Base-by-base conservation (phyloP, 2,329 filamentous ascomycete species). In the Lasiodiplodia gonubiensis region DNA sequence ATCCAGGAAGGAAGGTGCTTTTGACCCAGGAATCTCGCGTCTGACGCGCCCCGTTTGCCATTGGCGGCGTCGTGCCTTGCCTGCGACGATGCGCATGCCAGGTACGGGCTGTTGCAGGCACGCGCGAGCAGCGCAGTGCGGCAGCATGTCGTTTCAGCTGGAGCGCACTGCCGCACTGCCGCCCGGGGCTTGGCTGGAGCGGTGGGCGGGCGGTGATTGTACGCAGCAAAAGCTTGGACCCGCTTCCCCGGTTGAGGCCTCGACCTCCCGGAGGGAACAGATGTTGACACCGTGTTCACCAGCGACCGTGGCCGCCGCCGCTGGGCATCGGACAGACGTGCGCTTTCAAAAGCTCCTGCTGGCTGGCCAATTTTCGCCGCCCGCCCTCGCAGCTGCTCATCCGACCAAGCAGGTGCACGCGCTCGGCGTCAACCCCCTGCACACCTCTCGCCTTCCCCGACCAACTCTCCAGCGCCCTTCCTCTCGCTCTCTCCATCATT, bases 381-480 rank as follows among this genome's bases (percentile, higher is more conserved):
- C 63, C 49, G 51, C 63, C 63, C 63, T 54, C 49, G 37, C 52
- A 33, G 37, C 51, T 57, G 35, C 23, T 39, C 51, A 55, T 46
- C 52, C 14, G 21, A 39, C 48, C 42, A 39, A 33, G 59, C 49
- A 52, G 27, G 49, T 59, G 55, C 55, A 37, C 33, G 33, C 23
- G 55, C 55, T 59, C 55, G 55, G 55, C 55, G 55, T 23, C 35
- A 46, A 46, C 7, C 52, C 63, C 63, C 63, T 66, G 63, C 63
- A 66, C 57, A 46, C 57, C 57, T 48, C 57, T 61, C 57, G 42
- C 55, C 35, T 46, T 59, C 42, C 48, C 42, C 42, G 57, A 61
- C 27, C 57, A 14, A 46, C 42, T 46, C 21, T 61, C 7, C 14
- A 46, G 54, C 54, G 14, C 54, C 55, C 55, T 37, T 25, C 25